These are phyloP conservation scores for Ogataea degrootiae DNA, from an alignment of 805 yeast species.

Conservation along the genomic window DNA sequence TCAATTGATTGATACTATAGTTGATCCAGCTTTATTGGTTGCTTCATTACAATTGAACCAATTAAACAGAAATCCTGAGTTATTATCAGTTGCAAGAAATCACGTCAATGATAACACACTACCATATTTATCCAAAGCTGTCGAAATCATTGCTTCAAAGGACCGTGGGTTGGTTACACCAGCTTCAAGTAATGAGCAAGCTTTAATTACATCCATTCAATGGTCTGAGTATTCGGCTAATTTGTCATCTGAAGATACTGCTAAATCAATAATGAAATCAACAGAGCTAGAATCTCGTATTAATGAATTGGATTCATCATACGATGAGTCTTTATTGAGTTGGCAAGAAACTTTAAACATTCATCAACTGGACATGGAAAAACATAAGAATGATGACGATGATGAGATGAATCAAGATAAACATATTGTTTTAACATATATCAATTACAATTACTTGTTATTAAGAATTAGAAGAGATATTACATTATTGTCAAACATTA, in stretches of 20 bases:
- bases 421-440: conserved; percentile 70
- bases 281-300: conserved; percentile 27
- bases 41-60: conserved; percentile 29
- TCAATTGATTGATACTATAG: conserved; percentile 51
- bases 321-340: conserved; percentile 50
- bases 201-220: conserved; percentile 30
- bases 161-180: conserved; percentile 36
- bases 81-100: conserved; percentile 44
- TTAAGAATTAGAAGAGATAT: conserved; percentile 72
- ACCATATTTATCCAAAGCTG: conserved; percentile 33
- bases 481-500: conserved; percentile 33
- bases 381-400: conserved; percentile 37
- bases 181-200: conserved; percentile 11
- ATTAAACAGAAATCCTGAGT: conserved; percentile 36
- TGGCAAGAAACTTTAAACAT: conserved; percentile 69
- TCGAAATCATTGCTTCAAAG: conserved; percentile 30
- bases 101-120: conserved; percentile 31
- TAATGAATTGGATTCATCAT: conserved; percentile 39
- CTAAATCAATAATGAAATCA: conserved; percentile 48
- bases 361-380: conserved; percentile 52
- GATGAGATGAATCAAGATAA: conserved; percentile 61
- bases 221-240: conserved; percentile 57
- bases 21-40: conserved; percentile 62
- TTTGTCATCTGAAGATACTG: conserved; percentile 67
- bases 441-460: conserved; percentile 62